Base-by-base conservation (phyloP, 2,329 filamentous ascomycete genomes). In the Cladophialophora carrionii region DNA sequence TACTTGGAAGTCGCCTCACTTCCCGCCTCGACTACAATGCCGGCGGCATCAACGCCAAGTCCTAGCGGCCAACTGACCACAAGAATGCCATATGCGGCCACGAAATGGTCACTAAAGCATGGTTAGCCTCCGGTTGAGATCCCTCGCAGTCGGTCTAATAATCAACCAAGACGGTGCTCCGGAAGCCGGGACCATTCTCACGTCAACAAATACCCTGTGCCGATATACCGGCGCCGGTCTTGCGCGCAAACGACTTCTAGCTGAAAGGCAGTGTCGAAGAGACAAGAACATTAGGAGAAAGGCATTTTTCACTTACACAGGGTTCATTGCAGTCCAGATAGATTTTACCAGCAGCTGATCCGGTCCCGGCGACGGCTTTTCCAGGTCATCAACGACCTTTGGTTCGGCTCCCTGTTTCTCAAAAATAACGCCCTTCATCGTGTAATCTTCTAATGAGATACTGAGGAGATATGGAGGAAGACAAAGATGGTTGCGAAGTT, bases 311-410 rank as follows among this genome's bases (percentile, higher is more conserved):
- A 67, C 71, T 61, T 71, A 76, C 74, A 73, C 73, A 17, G 74
- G 74, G 63, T 76, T 76, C 32, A 76, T 70, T 14, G 73, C 74
- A 3, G 70, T 70, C 58, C 73, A 76, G 20, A 75, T 65, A 0
- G 71, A 70, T 61, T 75, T 76, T 52, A 77, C 73, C 14, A 76
- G 71, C 20, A 76, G 65, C 61, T 77, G 73, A 46, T 68, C 70
- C 48, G 64, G 62, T 20, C 60, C 65, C 53, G 74, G 74, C 29
- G 68, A 65, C 20, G 74, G 74, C 31, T 68, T 64, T 10, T 71
- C 57, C 37, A 75, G 60, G 43, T 72, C 69, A 53, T 67, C 64
- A 20, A 68, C 62, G 32, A 70, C 56, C 52, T 59, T 66, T 31
- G 66, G 63, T 51, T 66, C 64, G 3, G 65, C 69, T n/a, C 68